Percentiles rank a stretch among this genome's conserved stretches.
Conservation (phyloP, 345 rosid species). For the Hibiscus tridactylites region DNA sequence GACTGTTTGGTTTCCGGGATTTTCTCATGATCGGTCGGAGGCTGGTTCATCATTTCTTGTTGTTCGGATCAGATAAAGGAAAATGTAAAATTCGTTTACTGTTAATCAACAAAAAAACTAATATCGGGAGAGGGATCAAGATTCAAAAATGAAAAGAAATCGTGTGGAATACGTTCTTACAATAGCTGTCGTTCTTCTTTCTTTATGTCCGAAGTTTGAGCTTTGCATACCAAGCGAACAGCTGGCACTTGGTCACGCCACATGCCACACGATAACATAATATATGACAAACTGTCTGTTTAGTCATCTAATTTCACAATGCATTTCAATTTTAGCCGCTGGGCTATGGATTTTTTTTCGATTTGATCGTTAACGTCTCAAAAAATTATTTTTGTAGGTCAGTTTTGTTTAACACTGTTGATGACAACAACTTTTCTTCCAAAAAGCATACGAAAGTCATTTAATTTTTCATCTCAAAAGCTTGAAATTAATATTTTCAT, state of each 20-base stretch:
- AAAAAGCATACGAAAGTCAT: too few relatives aligned
- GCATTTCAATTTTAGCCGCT: too few relatives aligned
- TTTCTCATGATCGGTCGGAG: slow-evolving; percentile 11
- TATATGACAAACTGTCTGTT: too few relatives aligned
- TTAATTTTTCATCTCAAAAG: too few relatives aligned
- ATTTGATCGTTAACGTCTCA: too few relatives aligned
- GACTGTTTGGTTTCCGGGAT: slow-evolving; percentile 12
- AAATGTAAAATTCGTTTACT: background rate
- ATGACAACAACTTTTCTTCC: too few relatives aligned
- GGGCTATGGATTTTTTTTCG: too few relatives aligned
- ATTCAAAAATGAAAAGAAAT: background rate
- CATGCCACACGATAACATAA: background rate
- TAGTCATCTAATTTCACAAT: too few relatives aligned
- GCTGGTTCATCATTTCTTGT: slow-evolving; percentile 22
- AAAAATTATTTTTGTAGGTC: background rate
- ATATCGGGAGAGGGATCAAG: background rate
- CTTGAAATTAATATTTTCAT: too few relatives aligned
- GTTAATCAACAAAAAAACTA: background rate
- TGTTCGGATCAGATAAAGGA: background rate
- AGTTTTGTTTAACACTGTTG: too few relatives aligned
- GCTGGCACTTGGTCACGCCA: background rate
- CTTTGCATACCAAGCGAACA: background rate
- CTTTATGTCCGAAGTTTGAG: background rate
- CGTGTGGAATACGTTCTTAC: background rate
- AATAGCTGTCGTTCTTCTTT: background rate